Base-by-base conservation (phyloP, 306 rosid genomes). In the Dalbergia cultrata region DNA sequence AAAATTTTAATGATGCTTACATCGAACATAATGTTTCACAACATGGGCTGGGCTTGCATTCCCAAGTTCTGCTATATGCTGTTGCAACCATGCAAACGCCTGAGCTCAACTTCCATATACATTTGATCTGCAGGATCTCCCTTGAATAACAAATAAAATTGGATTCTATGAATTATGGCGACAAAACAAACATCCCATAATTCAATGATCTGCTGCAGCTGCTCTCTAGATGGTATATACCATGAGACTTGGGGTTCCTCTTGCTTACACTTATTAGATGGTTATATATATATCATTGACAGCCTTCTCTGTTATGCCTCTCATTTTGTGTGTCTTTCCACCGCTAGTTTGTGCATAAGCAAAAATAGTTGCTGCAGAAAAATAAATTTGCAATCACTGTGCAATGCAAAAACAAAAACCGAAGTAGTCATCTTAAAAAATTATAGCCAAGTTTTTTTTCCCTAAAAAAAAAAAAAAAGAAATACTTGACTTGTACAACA, bases 291-390 rank as follows among this genome's bases (percentile, higher is more conserved):
- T 96, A 0, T 21, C 99, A 75, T 88, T 67, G 74, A 96, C 99
- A 18, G 99, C 99, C 82, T 92, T 96, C 87, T 96, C 99, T 62
- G 99, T 96, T 68, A 96, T 92, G 80, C 99, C 99, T 84, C 98
- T 89, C 99, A 96, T 96, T 44, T 98, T 96, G 75, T 87, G 93
- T 19, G 99, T 96, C 89, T 96, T 96, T 53, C 99, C 99, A 78
- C 99, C 93, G 87, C 99, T 96, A 33, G 99, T 96, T 89, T 96
- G 99, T 83, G 98, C 99, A 82, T 96, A 96, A 9, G 99, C 98
- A 77, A 96, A 96, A 68, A 96, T 86, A 50, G 99, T 96, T 64
- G 99, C 99, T 96, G 93, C 84, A 80, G 60, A 16, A 8, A 54
- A 54, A 66, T 11, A 75, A 75, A 49, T 19, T 76, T 61, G 72